Base-by-base conservation (phyloP, 495 filamentous ascomycete species). In the Penicillium mononematosum region DNA sequence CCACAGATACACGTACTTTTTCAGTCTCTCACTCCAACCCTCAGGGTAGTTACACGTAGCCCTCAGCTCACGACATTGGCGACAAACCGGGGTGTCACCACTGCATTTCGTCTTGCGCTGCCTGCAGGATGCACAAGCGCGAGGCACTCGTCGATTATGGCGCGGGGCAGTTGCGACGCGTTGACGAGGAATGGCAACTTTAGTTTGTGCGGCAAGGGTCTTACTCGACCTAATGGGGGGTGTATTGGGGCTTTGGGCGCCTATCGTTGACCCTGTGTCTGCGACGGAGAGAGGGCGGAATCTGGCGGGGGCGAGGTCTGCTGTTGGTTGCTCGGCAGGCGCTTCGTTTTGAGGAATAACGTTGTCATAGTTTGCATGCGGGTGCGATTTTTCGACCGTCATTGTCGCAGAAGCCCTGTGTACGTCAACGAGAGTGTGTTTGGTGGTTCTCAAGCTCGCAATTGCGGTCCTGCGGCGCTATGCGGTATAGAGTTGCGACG, bases 81-180 rank as follows among this genome's bases (percentile, higher is more conserved):
- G 73, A 66, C 84, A 87, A 8, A 74, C 58, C 3, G 84, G 84
- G n/a, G 73, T 76, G 47, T 77, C 79, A 27, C 83, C 83, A 58
- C 77, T 82, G 65, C 83, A 85, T 67, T 85, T 86, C 43, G 83
- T 82, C 60, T 87, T 87, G 39, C 88, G 77, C 59, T 87, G 81
- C 44, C 88, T 72, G 71, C 88, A 91, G 10, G 86, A 85, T 80
- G 87, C 87, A 62, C 88, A 91, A 10, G 88, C 88, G 48, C 79
- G 69, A 16, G 74, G 74, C 14, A 81, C 78, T 12, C 78, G 74
- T 12, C 70, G 75, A 54, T 62, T 73, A 58, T 72, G 72, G n/a
- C 73, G 73, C 45, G 67, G 69, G 20, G 68, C 60, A 39, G 61
- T 53, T n/a, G 52, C 58, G 10, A 64, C 51, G 16, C 70, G 70